These are phyloP conservation scores for Leishmania tarentolae DNA, from an alignment of 208 protist genomes.

Conservation along the genomic window DNA sequence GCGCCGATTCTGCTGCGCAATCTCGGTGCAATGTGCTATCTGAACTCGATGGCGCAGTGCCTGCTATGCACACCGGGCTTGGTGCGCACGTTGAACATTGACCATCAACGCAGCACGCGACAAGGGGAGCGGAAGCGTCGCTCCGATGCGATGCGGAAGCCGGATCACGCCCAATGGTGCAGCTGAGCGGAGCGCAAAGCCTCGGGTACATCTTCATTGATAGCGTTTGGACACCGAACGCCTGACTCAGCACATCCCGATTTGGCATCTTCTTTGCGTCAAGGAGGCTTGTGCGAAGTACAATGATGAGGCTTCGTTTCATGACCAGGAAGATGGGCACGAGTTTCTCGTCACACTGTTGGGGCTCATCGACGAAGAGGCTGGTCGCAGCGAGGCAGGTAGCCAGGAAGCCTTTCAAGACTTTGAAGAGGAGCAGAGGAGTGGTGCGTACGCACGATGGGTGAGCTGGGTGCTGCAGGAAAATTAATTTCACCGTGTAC, in stretches of 20 bases:
- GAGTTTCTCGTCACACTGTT: slow-evolving; percentile 91
- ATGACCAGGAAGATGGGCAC: slow-evolving; percentile 89
- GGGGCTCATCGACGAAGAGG: slow-evolving; percentile 88
- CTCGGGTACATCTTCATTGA: slow-evolving; percentile 45
- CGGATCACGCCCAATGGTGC: slow-evolving; percentile 13
- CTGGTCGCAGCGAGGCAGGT: slow-evolving; percentile 48
- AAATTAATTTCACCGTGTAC: slow-evolving; percentile 77
- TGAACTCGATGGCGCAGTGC: slow-evolving; percentile 96
- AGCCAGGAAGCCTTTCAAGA: slow-evolving; percentile 62
- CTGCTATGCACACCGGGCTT: slow-evolving; percentile 71
- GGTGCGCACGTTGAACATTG: slow-evolving; percentile 31
- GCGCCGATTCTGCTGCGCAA: slow-evolving; percentile 72
- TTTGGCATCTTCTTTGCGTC: slow-evolving; percentile 44
- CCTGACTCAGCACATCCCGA: slow-evolving; percentile 5
- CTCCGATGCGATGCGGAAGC: background rate
- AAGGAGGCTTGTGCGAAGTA: slow-evolving; percentile 60
- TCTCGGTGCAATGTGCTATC: slow-evolving; percentile 96
- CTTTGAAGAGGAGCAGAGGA: slow-evolving; percentile 58
- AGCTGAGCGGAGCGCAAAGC: slow-evolving; percentile 24
- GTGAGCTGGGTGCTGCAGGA: slow-evolving; percentile 37
- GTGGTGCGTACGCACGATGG: slow-evolving; percentile 58
- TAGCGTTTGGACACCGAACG: slow-evolving; percentile 38
- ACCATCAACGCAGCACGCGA: slow-evolving; percentile 30
- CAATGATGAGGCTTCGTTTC: slow-evolving; percentile 78
- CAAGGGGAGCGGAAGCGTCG: slow-evolving; percentile 14